Conservation (phyloP, 1,139 yeast species). For the Lodderomyces parapsilosis region DNA sequence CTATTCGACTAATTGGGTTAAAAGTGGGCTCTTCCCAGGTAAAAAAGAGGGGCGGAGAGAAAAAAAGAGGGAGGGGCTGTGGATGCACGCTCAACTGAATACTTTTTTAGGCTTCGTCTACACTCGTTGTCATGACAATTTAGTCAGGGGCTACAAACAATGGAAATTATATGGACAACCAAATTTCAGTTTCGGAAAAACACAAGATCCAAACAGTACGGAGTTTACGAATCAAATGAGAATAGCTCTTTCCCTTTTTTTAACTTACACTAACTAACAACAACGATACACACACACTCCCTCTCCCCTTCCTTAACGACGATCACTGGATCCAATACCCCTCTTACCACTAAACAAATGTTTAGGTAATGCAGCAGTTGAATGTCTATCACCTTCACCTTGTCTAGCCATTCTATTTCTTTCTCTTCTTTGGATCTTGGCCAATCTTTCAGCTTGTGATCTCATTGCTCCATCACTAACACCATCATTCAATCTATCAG, state of each 20-base stretch:
- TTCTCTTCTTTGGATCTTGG: conserved; percentile 87
- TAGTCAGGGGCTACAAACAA: not conserved
- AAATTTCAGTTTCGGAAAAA: not conserved
- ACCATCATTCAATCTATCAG: conserved; percentile 86
- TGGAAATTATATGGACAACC: not conserved
- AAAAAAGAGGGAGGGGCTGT: too few relatives aligned
- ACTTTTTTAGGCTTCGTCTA: not conserved
- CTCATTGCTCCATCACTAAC: conserved; percentile 78
- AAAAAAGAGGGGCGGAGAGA: too few relatives aligned
- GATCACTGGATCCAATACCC: conserved; percentile 85
- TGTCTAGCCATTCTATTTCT: conserved; percentile 90
- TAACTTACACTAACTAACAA: too few relatives aligned
- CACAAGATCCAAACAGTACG: not conserved
- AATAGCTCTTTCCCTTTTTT: too few relatives aligned
- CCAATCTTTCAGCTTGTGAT: conserved; percentile 83
- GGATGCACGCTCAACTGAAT: too few relatives aligned
- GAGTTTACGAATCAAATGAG: too few relatives aligned
- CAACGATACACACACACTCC: too few relatives aligned
- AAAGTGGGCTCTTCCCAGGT: too few relatives aligned
- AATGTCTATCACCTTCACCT: conserved; percentile 95
- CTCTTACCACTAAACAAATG: conserved; percentile 96
- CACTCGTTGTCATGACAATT: not conserved
- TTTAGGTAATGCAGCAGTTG: conserved; percentile 82
- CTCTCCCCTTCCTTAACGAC: conserved; percentile 41
- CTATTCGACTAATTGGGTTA: too few relatives aligned